Base-by-base conservation (phyloP, 2,329 filamentous ascomycete genomes). In the Sordariomycetes sp. region DNA sequence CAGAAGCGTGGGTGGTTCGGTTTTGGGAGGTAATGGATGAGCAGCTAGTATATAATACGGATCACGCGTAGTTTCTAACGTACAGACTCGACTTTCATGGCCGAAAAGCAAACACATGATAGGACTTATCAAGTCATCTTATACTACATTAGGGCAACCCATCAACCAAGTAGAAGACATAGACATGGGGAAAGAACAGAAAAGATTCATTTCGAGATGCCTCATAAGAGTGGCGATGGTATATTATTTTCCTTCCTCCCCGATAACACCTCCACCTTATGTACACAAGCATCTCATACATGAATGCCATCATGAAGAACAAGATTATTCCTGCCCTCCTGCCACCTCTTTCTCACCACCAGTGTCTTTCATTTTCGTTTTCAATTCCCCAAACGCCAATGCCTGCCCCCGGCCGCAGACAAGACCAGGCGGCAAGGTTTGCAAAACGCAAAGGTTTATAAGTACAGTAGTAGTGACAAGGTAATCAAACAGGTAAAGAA, bases 1-100 rank as follows among this genome's bases (percentile, higher is more conserved):
- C 74, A 79, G 61, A 89, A 85, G 74, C 85, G 77, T 65, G 85
- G 87, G 22, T 91, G 87, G 87, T 91, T 91, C 70, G 84, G 86
- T 0, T 90, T 90, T 66, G 79, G 79, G 52, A 71, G 80, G 66
- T 80, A 22, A 10, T 56, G 32, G 22, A 13, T 12, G 32, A 24
- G 20, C 8, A 32, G 28, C 28, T 32, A 32, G 28, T 32, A 32
- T 32, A 32, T 32, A 32, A 32, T 32, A 32, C 28, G 28, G 28
- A 32, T 32, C 28, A 32, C 28, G 8, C 3, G 28, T 32, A 32
- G 28, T 32, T 32, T 32, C n/a, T n/a, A n/a, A 8, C 28, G 28
- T 32, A 32, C 8, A 32, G 28, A 32, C 28, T 32, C 8, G 28
- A 8, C 28, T 32, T 32, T 32, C 8, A 32, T 3, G 36, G 36